Percentiles rank a stretch among this genome's conserved stretches.
Conservation (phyloP, 2,329 filamentous ascomycete species). For the Botryosphaeria dothidea region DNA sequence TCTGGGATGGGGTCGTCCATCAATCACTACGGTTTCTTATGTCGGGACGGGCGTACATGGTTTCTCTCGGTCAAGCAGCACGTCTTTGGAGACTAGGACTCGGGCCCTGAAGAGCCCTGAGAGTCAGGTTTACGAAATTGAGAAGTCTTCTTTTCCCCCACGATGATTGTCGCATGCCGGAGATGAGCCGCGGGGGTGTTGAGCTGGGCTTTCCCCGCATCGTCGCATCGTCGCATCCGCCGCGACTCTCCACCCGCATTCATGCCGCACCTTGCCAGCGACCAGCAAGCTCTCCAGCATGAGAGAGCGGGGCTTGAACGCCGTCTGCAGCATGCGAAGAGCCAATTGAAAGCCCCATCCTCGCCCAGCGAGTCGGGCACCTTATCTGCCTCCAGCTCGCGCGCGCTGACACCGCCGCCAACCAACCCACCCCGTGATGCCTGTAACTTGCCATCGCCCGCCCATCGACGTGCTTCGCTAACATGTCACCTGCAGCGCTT, state of each 20-base stretch:
- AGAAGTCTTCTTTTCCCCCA: background rate
- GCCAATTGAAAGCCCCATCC: conserved; percentile 43
- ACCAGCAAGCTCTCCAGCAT: conserved; percentile 37
- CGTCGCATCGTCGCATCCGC: background rate
- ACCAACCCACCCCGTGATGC: conserved; percentile 21
- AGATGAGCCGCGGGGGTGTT: background rate
- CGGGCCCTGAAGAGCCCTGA: background rate
- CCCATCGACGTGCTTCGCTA: background rate
- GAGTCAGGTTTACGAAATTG: background rate
- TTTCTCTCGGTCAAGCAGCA: background rate
- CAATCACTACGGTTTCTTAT: conserved; percentile 16
- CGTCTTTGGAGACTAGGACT: background rate
- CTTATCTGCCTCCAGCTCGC: conserved; percentile 1
- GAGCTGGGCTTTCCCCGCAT: background rate
- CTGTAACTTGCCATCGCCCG: conserved; percentile 21
- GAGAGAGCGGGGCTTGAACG: conserved; percentile 63
- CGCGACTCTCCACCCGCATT: background rate
- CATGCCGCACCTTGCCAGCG: conserved; percentile 29
- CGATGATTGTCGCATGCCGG: background rate
- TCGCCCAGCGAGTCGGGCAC: conserved; percentile 24
- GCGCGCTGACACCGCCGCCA: conserved; percentile 22
- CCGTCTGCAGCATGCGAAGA: conserved; percentile 48
- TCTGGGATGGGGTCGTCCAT: conserved; percentile 15
- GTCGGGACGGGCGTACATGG: background rate
- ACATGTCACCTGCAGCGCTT: conserved; percentile 28